phyloP scores from a whole-genome alignment of 2,329 filamentous ascomycete genomes.

The Knufia petricola region DNA sequence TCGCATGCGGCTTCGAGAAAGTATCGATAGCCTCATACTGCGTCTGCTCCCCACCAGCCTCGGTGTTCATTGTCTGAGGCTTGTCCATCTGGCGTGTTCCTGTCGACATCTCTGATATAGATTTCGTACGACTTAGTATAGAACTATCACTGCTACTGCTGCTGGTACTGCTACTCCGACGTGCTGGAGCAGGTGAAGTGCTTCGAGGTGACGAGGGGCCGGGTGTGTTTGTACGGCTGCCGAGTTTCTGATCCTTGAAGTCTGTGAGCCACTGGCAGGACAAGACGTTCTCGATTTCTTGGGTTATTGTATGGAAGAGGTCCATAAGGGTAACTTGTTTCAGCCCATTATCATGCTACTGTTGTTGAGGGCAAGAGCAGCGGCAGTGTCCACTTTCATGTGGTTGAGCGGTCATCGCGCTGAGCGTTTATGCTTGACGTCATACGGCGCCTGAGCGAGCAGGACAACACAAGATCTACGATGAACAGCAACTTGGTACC shows the following conservation, averaged over 20 bases:
- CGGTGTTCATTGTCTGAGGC: slow-evolving; percentile 47
- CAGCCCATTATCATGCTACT: slow-evolving; percentile 5
- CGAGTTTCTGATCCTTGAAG: slow-evolving; percentile 16
- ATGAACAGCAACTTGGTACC: not conserved
- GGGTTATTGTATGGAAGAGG: slow-evolving; percentile 19
- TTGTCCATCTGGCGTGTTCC: not conserved
- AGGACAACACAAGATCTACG: too few species aligned
- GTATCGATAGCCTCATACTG: slow-evolving; percentile 49
- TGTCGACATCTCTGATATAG: not conserved
- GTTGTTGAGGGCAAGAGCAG: not conserved
- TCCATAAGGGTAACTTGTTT: slow-evolving; percentile 15
- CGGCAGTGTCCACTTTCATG: not conserved
- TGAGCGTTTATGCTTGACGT: not conserved
- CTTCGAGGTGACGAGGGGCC: not conserved
- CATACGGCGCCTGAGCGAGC: not conserved
- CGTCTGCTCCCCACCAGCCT: slow-evolving; percentile 49
- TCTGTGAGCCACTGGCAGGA: slow-evolving; percentile 20
- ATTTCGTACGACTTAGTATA: not conserved
- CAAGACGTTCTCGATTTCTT: slow-evolving; percentile 19
- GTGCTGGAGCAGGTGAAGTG: not conserved
- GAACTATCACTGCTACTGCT: not conserved
- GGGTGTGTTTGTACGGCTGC: not conserved
- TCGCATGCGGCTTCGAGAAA: slow-evolving; percentile 41
- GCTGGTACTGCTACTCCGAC: not conserved
- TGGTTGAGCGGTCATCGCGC: slow-evolving; percentile 1